A percentile compares a stretch with the other conserved stretches of the same genome.
phyloP scores from a whole-genome alignment of 2,329 filamentous ascomycete species.

The Hymenoscyphus linearis region DNA sequence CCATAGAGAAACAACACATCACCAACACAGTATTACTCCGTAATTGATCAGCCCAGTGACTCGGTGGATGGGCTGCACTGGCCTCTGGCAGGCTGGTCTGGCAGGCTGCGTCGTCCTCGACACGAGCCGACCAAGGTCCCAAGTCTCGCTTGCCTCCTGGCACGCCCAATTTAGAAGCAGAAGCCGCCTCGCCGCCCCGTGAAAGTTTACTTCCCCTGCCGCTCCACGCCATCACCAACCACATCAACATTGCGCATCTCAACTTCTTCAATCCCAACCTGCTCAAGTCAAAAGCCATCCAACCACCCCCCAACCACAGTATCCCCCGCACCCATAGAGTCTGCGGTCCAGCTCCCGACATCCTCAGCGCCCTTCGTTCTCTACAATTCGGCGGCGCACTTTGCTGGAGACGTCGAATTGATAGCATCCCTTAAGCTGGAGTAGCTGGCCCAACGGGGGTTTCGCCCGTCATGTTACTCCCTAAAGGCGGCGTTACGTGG shows the following conservation, averaged over 20 bases:
- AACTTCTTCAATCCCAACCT: conserved; percentile 17
- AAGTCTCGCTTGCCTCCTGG: conserved; percentile 1
- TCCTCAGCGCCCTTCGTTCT: neutral
- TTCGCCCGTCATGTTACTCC: conserved; percentile 69
- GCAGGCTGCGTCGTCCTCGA: no score
- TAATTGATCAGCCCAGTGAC: neutral
- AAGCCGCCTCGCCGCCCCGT: neutral
- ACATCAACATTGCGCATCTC: conserved; percentile 10
- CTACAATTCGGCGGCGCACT: conserved; percentile 14
- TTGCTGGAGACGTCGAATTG: conserved; percentile 22
- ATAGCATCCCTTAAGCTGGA: conserved; percentile 31
- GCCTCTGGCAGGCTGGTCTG: no score
- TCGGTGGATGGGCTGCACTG: neutral
- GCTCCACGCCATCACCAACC: neutral
- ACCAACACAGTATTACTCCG: neutral
- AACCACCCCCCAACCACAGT: conserved; percentile 2
- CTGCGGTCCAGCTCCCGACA: conserved; percentile 14
- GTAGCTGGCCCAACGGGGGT: conserved; percentile 38
- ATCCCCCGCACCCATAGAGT: conserved; percentile 14
- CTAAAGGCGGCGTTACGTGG: conserved; percentile 88
- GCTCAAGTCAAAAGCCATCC: conserved; percentile 2
- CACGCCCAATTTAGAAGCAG: neutral
- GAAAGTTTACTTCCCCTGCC: conserved; percentile 1
- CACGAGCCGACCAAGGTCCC: neutral
- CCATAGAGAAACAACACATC: no score